These are phyloP conservation scores for Lanmaoa pseudosensibilis DNA, from an alignment of 768 basidiomycete species.

Conservation along the genomic window DNA sequence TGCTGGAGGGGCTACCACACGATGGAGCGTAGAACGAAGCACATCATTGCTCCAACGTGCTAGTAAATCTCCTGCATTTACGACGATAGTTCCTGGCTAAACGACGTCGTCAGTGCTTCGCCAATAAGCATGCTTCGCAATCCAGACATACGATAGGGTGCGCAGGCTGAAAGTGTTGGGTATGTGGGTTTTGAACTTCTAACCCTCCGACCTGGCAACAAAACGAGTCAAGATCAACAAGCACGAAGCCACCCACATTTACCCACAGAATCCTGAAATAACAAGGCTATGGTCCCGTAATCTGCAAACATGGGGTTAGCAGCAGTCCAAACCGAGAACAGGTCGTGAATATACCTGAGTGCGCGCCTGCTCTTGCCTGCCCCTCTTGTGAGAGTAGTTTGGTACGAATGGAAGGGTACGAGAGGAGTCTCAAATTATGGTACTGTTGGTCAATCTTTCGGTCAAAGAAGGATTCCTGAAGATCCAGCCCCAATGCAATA, in stretches of 20 bases:
- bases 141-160: conserved; percentile 62
- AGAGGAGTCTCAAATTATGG: conserved; percentile 79
- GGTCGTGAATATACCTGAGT: conserved; percentile 52
- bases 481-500: conserved; percentile 75
- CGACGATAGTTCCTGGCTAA: conserved; percentile 77
- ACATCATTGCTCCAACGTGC: conserved; percentile 84
- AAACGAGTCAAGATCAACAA: conserved; percentile 1
- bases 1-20: conserved; percentile 72
- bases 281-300: conserved; percentile 77
- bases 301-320: conserved; percentile 39
- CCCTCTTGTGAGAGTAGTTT: conserved; percentile 57
- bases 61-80: conserved; percentile 80
- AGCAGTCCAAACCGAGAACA: neutral
- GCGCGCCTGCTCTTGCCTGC: conserved; percentile 79
- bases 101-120: conserved; percentile 2
- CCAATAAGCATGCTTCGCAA: neutral
- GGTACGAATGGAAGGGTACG: conserved; percentile 75
- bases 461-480: conserved; percentile 77
- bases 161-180: conserved; percentile 67
- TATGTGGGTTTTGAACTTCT: conserved; percentile 80
- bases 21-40: conserved; percentile 76
- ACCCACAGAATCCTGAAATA: conserved; percentile 74
- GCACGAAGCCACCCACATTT: neutral
- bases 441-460: conserved; percentile 70
- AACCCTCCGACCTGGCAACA: conserved; percentile 68